A percentile compares a stretch with the other conserved stretches of the same genome.
Conservation (phyloP, 2,329 filamentous ascomycete genomes). For the Xylariaceae sp. region DNA sequence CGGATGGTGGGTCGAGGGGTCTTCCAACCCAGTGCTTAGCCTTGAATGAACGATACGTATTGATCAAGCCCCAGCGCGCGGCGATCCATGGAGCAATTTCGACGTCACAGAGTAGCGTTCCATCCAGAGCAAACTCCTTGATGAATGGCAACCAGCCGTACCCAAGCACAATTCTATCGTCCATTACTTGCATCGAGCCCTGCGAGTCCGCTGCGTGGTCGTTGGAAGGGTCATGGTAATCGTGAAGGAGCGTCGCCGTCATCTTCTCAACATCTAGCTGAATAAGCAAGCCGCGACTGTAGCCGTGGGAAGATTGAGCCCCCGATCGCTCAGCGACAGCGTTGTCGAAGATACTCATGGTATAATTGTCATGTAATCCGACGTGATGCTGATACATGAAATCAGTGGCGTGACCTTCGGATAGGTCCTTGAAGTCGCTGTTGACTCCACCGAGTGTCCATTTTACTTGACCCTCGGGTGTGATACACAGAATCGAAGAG, state of each 20-base stretch:
- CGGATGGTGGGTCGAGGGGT: conserved; percentile 16
- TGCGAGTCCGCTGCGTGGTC: conserved; percentile 35
- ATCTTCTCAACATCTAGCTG: conserved; percentile 39
- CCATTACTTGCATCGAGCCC: conserved; percentile 46
- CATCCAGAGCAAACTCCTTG: conserved; percentile 44
- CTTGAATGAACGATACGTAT: conserved; percentile 52
- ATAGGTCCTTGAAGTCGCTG: conserved; percentile 35
- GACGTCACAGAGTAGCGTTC: conserved; percentile 48
- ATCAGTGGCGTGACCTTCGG: conserved; percentile 31
- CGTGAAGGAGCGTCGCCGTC: conserved; percentile 42
- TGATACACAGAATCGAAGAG: conserved; percentile 28
- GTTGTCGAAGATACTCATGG: conserved; percentile 38
- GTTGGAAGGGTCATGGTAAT: conserved; percentile 34
- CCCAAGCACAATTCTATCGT: conserved; percentile 49
- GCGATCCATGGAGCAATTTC: conserved; percentile 37
- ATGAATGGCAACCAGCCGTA: conserved; percentile 50
- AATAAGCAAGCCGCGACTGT: conserved; percentile 41
- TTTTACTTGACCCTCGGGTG: conserved; percentile 27
- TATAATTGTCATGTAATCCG: conserved; percentile 26
- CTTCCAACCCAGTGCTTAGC: conserved; percentile 43
- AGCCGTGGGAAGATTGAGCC: conserved; percentile 18
- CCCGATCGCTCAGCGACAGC: conserved; percentile 21
- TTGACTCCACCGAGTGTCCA: conserved; percentile 35
- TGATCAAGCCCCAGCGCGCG: conserved; percentile 33
- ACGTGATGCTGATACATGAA: conserved; percentile 39